Evolutionary conservation across 139 green algal genomes (phyloP).

Genomic region (Chlamydomonas schloesseri): DNA sequence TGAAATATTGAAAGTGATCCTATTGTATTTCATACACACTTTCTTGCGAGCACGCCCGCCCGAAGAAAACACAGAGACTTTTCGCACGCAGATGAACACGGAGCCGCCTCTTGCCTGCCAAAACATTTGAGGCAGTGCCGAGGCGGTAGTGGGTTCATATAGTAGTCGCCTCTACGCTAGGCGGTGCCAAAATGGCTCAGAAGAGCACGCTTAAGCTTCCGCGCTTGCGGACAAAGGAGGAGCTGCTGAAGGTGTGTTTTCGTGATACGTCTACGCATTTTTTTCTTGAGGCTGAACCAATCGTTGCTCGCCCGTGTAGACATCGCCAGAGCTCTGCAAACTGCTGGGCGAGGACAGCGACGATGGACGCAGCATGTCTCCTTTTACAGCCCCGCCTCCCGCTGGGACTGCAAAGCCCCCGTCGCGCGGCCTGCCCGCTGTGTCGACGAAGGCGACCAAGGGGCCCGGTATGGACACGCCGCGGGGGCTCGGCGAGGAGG

Average conservation of each 20-base stretch:
- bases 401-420: constrained; percentile 39
- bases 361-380: constrained; percentile 45
- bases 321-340: constrained; percentile 68
- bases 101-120: no score
- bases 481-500: constrained; percentile 64
- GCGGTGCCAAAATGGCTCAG: constrained; percentile 17
- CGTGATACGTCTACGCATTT: background rate
- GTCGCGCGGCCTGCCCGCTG: constrained; percentile 17
- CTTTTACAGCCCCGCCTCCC: constrained; percentile 42
- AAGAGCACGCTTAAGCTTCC: constrained; percentile 76
- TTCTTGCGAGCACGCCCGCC: no score
- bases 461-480: constrained; percentile 62
- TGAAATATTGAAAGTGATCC: no score
- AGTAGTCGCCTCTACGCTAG: no score
- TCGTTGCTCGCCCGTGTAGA: constrained; percentile 45
- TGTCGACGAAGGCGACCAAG: constrained; percentile 24
- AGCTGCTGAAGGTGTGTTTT: constrained; percentile 79
- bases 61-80: no score
- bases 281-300: no score
- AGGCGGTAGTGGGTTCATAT: background rate
- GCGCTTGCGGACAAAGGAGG: constrained; percentile 79
- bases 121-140: no score
- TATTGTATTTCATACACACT: no score
- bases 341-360: constrained; percentile 70
- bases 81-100: background rate